Base-by-base conservation (phyloP, 2,329 filamentous ascomycete genomes). In the Colletotrichum australisinense region DNA sequence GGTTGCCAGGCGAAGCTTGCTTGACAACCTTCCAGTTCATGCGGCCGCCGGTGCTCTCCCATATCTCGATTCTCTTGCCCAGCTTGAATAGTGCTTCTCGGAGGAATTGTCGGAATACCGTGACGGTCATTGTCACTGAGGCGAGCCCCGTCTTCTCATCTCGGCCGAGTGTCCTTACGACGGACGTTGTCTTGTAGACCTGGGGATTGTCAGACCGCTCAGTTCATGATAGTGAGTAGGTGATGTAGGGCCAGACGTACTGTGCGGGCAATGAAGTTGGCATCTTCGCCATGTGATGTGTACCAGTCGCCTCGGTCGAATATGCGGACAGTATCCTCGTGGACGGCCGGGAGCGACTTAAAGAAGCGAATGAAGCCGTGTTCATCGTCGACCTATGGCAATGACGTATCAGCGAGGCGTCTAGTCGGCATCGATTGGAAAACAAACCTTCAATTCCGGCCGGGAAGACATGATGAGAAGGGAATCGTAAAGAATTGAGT, bases 131-230 rank as follows among this genome's bases (percentile, higher is more conserved):
- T 1, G 97, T 98, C 53, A 99, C 97, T 2, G 97, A 99, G 6
- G 95, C 91, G 2, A 99, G 89, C 60, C 93, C 93, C n/a, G 93
- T 94, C 73, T 94, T 91, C 80, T 95, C 93, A 82, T 91, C 94
- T 78, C 93, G 92, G 74, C 97, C 97, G 26, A 99, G 90, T 78
- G 97, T 95, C 77, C 96, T 92, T 26, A 99, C 90, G 19, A 99
- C 97, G 0, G 97, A 98, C 2, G 95, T 98, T 5, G 97, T 98
- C 85, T 98, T 98, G 89, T 99, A 99, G 73, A 98, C 93, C 92
- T 94, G 67, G 32, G 67, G 1, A 19, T 22, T 9, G 32, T 74
- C 53, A 74, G 63, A 8, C 12, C 26, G 16, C 32, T 12, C 19
- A 30, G 26, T 9, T 55, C 38, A 16, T 42, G 6, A 16, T 42